Conservation (phyloP, 2,329 filamentous ascomycete species). For the Sporothrix phasma region DNA sequence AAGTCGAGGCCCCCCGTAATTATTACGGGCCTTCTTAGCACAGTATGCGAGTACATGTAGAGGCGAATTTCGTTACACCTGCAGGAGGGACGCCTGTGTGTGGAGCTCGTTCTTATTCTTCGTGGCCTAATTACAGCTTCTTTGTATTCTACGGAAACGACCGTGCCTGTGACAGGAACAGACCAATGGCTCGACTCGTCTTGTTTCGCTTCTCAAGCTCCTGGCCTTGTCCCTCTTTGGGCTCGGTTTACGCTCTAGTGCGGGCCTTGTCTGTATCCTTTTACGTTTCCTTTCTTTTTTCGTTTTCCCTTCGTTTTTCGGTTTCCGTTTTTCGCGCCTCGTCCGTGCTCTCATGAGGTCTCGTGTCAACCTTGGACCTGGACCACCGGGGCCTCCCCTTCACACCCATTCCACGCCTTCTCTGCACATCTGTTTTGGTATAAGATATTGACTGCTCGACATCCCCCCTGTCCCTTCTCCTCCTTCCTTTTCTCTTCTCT, state of each 20-base stretch:
- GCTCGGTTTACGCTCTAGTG: background rate
- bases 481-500: background rate
- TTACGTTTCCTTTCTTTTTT: background rate
- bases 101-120: background rate
- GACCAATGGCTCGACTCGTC: background rate
- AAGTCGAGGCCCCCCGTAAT: background rate
- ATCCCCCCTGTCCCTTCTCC: background rate
- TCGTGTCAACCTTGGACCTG: slow-evolving; percentile 1
- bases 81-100: slow-evolving; percentile 2
- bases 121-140: background rate
- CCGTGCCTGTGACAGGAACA: background rate
- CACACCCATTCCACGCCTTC: background rate
- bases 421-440: background rate
- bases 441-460: slow-evolving; percentile 2
- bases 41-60: background rate
- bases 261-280: background rate
- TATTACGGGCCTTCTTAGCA: background rate
- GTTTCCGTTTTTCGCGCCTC: background rate
- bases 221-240: background rate
- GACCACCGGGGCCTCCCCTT: background rate
- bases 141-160: background rate
- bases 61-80: slow-evolving; percentile 3
- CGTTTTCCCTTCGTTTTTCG: background rate
- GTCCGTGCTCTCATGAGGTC: slow-evolving; percentile 1
- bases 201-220: background rate